Base-by-base conservation (phyloP, 352 stramenopile genomes). In the Phytophthora tentaculata region DNA sequence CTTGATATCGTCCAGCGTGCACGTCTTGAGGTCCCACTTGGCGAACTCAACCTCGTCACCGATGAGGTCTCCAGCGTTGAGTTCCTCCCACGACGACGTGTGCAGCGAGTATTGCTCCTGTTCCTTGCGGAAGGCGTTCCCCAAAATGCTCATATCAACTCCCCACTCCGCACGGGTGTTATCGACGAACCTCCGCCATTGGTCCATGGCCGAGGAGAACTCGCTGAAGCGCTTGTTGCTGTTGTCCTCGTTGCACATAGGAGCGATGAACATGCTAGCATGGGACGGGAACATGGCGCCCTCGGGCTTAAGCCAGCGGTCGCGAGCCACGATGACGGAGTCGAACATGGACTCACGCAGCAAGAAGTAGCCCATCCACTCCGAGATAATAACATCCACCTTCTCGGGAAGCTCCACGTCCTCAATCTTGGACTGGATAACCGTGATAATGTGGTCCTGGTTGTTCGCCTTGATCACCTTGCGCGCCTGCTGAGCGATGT, bases 291-390 rank as follows among this genome's bases (percentile, higher is more conserved):
- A 99, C 96, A 99, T 99, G 35, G 97, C 88, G 56, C 97, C 97
- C 3, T 92, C 97, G 0, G 86, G 71, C 83, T 99, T 99, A 56
- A 99, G 81, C 84, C 97, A 99, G 56, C 90, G 90, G 75, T 99
- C 96, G 47, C 98, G 84, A 5, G 97, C 98, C 22, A 97, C 80
- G 24, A 99, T 89, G 35, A 99, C 89, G 61, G 92, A 99, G 85
- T 99, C 98, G 41, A 99, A 90, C 98, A 99, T 99, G 56, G 89
- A 98, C 82, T 99, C 98, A 48, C 98, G 90, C 49, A 99, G 79
- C 19, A 99, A 80, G 59, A 99, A 99, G 83, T 99, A 99, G 59
- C 89, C 89, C 98, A 99, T 99, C 96, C 97, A 99, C 83, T 99
- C 97, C 13, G 95, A 99, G 59, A 99, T 98, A 57, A 99, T 99